These are phyloP conservation scores for Chrysoporthe cubensis DNA, from an alignment of 2,329 filamentous ascomycete genomes.

Conservation along the genomic window DNA sequence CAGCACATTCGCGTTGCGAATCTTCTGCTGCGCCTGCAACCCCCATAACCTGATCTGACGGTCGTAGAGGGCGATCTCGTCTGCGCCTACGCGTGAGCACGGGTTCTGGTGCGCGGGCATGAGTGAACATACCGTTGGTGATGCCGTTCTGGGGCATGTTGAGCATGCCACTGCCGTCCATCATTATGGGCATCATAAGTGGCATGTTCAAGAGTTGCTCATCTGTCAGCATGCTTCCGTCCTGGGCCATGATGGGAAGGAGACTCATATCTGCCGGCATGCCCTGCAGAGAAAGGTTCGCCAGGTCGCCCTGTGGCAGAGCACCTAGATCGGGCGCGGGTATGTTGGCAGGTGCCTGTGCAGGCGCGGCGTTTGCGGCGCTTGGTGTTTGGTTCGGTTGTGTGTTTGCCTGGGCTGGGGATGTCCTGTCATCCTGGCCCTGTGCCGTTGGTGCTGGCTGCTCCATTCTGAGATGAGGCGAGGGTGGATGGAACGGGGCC, in stretches of 20 bases:
- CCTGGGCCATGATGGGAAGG: conserved; percentile 30
- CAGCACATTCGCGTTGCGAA: conserved; percentile 86
- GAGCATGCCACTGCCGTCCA: conserved; percentile 27
- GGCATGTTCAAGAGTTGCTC: conserved; percentile 35
- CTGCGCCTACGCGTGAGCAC: conserved; percentile 46
- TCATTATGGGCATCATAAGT: conserved; percentile 38
- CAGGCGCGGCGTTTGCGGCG: conserved; percentile 5
- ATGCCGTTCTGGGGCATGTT: conserved; percentile 27
- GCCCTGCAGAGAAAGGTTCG: conserved; percentile 26
- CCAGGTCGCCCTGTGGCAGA: conserved; percentile 23
- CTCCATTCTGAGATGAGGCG: conserved; percentile 21
- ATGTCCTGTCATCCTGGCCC: conserved; percentile 35
- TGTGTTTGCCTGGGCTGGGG: conserved; percentile 31
- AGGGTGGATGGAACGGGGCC: not conserved
- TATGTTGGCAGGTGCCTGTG: conserved; percentile 8
- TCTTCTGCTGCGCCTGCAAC: conserved; percentile 89
- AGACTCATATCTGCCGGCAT: conserved; percentile 30
- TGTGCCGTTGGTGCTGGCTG: conserved; percentile 22
- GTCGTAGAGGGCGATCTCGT: conserved; percentile 97
- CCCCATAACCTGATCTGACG: conserved; percentile 97
- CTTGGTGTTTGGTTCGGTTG: conserved; percentile 7
- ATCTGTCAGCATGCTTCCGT: conserved; percentile 30
- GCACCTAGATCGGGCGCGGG: conserved; percentile 12
- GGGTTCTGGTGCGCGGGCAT: not conserved
- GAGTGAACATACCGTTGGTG: conserved; percentile 26